Percentiles rank a stretch among this genome's conserved stretches.
These are phyloP conservation scores for Cladorrhinum sp. DNA, from an alignment of 2,329 filamentous ascomycete species.

Conservation along the genomic window DNA sequence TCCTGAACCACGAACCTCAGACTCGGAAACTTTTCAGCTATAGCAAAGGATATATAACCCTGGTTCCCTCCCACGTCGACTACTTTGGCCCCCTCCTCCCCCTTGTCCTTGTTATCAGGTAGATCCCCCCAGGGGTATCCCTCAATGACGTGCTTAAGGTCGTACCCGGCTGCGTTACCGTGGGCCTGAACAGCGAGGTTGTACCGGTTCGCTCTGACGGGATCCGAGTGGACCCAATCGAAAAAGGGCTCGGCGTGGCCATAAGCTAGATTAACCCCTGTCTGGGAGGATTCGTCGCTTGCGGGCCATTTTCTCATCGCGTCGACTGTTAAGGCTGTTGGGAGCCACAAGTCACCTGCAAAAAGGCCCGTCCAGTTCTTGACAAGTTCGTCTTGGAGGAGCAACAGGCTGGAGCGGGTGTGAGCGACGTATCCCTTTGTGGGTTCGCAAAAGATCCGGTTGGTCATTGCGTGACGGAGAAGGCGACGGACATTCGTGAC, in stretches of 20 bases:
- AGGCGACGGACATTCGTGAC: slow-evolving; percentile 34
- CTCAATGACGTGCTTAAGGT: slow-evolving; percentile 22
- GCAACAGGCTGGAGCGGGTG: slow-evolving; percentile 34
- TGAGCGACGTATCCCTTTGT: slow-evolving; percentile 38
- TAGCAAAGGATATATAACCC: slow-evolving; percentile 19
- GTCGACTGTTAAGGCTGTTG: slow-evolving; percentile 32
- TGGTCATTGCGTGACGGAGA: slow-evolving; percentile 39
- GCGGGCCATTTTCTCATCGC: slow-evolving; percentile 38
- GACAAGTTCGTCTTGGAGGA: slow-evolving; percentile 31
- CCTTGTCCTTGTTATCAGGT: slow-evolving; percentile 15
- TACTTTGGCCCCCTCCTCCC: too few species aligned
- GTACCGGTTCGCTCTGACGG: slow-evolving; percentile 29
- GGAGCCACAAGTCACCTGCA: slow-evolving; percentile 32
- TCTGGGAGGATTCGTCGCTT: slow-evolving; percentile 36
- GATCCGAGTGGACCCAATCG: slow-evolving; percentile 31
- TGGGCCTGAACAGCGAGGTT: slow-evolving; percentile 33
- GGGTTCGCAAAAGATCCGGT: slow-evolving; percentile 41
- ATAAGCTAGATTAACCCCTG: slow-evolving; percentile 33
- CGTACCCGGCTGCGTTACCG: slow-evolving; percentile 24
- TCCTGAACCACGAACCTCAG: slow-evolving; percentile 29
- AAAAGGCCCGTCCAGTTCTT: slow-evolving; percentile 34
- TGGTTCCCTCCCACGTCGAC: slow-evolving; percentile 29
- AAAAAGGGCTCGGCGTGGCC: slow-evolving; percentile 28
- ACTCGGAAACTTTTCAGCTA: slow-evolving; percentile 15
- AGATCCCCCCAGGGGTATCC: slow-evolving; percentile 28